phyloP scores from a whole-genome alignment of 805 yeast species.

The Metschnikowia similis region DNA sequence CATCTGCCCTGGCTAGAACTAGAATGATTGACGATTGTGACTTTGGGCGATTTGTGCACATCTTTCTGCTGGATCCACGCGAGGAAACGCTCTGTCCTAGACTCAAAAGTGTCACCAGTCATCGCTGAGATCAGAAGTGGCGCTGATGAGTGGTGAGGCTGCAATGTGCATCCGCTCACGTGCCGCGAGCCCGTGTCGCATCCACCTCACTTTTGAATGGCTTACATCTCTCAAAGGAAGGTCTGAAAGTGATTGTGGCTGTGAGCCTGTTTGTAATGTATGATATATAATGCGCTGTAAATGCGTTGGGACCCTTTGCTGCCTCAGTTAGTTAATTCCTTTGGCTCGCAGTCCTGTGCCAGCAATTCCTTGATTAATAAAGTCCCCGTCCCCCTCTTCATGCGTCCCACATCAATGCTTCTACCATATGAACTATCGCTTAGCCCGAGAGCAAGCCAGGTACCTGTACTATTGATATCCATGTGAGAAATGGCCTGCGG shows the following conservation, averaged over 20 bases:
- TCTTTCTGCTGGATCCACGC: slow-evolving; percentile 31
- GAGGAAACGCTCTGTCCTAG: slow-evolving; percentile 18
- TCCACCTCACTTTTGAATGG: too few species aligned
- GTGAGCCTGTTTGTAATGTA: too few species aligned
- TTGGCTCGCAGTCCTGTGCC: slow-evolving; percentile 11
- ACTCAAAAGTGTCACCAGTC: background rate
- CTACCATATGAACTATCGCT: slow-evolving; percentile 11
- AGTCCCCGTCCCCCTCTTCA: background rate
- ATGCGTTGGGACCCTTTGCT: background rate
- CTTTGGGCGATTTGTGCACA: slow-evolving; percentile 49
- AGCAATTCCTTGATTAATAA: slow-evolving; percentile 7
- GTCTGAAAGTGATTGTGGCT: too few species aligned
- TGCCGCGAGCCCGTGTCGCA: background rate
- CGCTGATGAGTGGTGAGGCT: background rate
- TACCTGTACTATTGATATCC: slow-evolving; percentile 13
- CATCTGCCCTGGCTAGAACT: slow-evolving; percentile 69
- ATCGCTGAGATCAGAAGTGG: background rate
- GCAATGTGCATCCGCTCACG: slow-evolving; percentile 3
- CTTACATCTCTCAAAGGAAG: too few species aligned
- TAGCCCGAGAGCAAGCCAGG: slow-evolving; percentile 11
- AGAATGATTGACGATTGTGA: slow-evolving; percentile 60
- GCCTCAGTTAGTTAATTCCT: background rate
- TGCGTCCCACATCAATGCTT: background rate
- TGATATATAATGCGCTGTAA: background rate
- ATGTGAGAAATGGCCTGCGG: slow-evolving; percentile 11